Base-by-base conservation (phyloP, 352 stramenopile species). In the Pythium aphanidermatum region DNA sequence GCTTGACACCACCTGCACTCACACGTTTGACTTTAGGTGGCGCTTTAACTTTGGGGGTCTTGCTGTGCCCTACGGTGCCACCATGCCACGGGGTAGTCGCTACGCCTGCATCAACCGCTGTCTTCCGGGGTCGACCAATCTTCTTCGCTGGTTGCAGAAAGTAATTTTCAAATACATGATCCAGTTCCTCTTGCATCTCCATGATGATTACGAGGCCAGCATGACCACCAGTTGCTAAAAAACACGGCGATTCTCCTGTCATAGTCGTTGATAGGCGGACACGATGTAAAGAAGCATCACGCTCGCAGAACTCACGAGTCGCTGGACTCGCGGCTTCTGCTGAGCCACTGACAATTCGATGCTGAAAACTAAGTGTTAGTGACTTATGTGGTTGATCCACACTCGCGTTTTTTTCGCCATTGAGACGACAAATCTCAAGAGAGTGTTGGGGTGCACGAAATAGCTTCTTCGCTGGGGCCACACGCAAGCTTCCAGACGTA, bases 271-370 rank as follows among this genome's bases (percentile, higher is more conserved):
- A 82, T 17, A 85, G 21, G 1, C 74, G 65, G 13, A 92, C 33
- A 11, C 79, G 70, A 46, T 92, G 79, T n/a, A 92, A 43, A 23
- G 79, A 69, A n/a, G 76, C 74, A 55, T 92, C 74, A 10, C 79
- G 72, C 40, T 87, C 74, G 29, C 74, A 83, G 47, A 91, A 91
- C 39, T 84, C 68, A 5, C 79, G 68, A 5, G 69, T 74, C 3
- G 51, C 63, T 23, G 64, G 51, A 37, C 59, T 72, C 13, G 60
- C 49, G 14, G 58, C 37, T 46, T 88, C 74, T 12, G 55, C 70
- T 10, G 66, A 67, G 0, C 56, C 72, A 26, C 64, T 58, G 0
- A 86, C 63, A 0, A 79, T 60, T 2, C 52, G 58, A 12, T 62
- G 63, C 14, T 68, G 59, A 43, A 92, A 85, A 17, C 56, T 74